phyloP scores from a whole-genome alignment of 192 early-diverging fungal species.

The Backusella westeae region DNA sequence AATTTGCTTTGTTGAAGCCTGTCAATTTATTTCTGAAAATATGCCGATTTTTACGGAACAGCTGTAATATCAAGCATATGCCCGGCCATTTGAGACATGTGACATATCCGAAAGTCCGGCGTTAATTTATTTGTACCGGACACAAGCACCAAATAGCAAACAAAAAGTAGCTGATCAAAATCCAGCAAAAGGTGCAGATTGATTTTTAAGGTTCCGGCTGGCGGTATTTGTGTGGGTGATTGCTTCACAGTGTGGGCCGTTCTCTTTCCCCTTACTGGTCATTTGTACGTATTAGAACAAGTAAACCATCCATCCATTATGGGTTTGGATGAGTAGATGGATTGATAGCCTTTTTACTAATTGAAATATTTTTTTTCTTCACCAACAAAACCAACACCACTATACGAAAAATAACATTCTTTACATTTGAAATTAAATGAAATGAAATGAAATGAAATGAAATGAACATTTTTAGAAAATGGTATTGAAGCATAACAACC shows the following conservation, averaged over 20 bases:
- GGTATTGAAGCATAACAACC: conserved; percentile 91
- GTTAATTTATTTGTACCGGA: not conserved
- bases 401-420: not conserved
- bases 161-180: not conserved
- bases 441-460: not conserved
- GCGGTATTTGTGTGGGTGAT: conserved; percentile 2
- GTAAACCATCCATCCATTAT: conserved; percentile 10
- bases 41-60: too few relatives aligned
- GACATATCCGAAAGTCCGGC: not conserved
- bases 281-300: conserved; percentile 19
- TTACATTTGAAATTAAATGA: not conserved
- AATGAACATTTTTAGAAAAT: conserved; percentile 16
- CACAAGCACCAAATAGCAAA: not conserved
- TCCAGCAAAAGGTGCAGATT: not conserved
- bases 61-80: too few relatives aligned
- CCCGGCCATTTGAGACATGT: not conserved
- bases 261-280: conserved; percentile 34
- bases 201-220: conserved; percentile 7
- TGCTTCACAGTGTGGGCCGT: conserved; percentile 7
- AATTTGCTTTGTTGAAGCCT: too few relatives aligned
- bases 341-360: not conserved
- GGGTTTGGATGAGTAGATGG: not conserved
- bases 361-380: not conserved
- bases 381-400: not conserved
- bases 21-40: too few relatives aligned